phyloP scores from a whole-genome alignment of 331 rosid species.

The Telfairia occidentalis region DNA sequence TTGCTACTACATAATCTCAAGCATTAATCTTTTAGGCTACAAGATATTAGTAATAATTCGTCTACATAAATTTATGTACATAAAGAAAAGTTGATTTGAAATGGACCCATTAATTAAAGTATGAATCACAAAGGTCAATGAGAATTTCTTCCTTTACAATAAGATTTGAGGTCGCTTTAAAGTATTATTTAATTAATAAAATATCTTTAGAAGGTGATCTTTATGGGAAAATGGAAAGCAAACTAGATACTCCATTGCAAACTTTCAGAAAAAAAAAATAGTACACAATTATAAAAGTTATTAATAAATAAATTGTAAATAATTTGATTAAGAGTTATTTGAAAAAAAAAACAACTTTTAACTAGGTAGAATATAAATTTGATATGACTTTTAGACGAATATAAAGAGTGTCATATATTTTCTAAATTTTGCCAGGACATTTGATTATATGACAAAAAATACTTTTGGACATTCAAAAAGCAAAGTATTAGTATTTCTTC shows the following conservation, averaged over 20 bases:
- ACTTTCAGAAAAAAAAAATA: too few species aligned
- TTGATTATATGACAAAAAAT: too few species aligned
- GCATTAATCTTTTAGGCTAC: too few species aligned
- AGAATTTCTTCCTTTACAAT: conserved; percentile 21
- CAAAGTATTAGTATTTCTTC: too few species aligned
- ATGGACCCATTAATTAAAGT: conserved; percentile 15
- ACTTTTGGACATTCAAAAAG: not conserved
- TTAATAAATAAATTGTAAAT: not conserved
- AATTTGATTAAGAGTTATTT: too few species aligned
- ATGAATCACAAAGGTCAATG: conserved; percentile 32
- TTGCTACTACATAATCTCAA: too few species aligned
- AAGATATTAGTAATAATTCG: not conserved
- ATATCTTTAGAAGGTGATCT: not conserved
- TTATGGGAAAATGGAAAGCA: conserved; percentile 2
- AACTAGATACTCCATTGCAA: not conserved
- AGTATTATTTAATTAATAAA: not conserved
- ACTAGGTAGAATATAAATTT: too few species aligned
- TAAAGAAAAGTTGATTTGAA: not conserved
- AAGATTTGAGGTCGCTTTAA: not conserved
- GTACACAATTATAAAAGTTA: not conserved
- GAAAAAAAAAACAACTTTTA: too few species aligned
- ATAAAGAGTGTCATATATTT: too few species aligned
- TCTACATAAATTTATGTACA: not conserved
- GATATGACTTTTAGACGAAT: too few species aligned
- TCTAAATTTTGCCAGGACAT: too few species aligned